Evolutionary conservation across 192 early-diverging fungal genomes (phyloP), one percentile per base, ranked within the genome.

Genomic region (Funneliformis mosseae): DNA sequence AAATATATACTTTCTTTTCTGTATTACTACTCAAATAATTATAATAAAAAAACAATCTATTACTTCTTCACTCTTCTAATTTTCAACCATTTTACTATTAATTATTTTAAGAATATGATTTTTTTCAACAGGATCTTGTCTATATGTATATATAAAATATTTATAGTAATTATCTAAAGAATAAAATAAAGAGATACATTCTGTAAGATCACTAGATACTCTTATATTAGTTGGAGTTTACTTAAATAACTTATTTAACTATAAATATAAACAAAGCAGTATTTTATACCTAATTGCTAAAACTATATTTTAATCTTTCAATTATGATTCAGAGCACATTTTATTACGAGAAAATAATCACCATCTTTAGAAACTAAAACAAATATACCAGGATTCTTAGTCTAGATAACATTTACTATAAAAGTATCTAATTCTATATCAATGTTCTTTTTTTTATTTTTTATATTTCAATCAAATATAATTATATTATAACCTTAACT

Each of bases 1-100:
- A 72, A 72, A 38, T 39, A 72, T 28, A 72, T 72, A 72, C 70
- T 38, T 72, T 72, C 70, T 72, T 72, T 43, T 38, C 27, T 72
- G 27, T 33, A 72, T 38, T 28, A 71, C 69, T 28, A 71, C 38
- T 28, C 69, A 71, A 71, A 71, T 39, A 72, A 72, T 39, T 43
- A 18, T 72, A 72, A 72, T 28, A 43, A 10, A n/a, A 72, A 72
- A 43, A 6, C 70, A 72, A 10, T 72, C 41, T 38, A 72, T 72
- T 72, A 72, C 3, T 33, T 72, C 33, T 41, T 72, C 70, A 21
- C 41, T 38, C 6, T 28, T 28, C 70, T 38, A 72, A 8, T 28
- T 33, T 72, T n/a, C 27, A 28, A 72, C 9, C 33, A 38, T n/a
- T 72, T 72, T 38, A 39, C 70, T 16, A 72, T 72, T 16, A 28